These are phyloP conservation scores for Flaveria floridana DNA, from an alignment of 140 eudicot species.

Conservation along the genomic window DNA sequence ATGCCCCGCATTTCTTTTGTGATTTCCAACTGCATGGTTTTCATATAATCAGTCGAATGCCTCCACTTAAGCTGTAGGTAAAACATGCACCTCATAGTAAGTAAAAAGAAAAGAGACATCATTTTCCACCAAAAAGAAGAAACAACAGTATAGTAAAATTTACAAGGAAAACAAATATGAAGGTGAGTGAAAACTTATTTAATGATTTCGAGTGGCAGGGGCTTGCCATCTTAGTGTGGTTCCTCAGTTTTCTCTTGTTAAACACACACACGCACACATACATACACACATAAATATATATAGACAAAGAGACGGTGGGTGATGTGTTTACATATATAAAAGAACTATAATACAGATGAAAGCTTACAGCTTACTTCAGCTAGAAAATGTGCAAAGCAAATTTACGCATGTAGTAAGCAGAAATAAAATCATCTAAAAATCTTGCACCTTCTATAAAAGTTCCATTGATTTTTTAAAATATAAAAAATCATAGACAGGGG, in stretches of 20 bases:
- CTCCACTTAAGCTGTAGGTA: constrained; percentile 63
- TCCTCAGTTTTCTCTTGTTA: not conserved
- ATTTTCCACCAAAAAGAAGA: not conserved
- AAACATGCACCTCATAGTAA: constrained; percentile 4
- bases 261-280: not conserved
- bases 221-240: constrained; percentile 14
- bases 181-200: not conserved
- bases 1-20: constrained; percentile 72
- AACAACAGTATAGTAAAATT: not conserved
- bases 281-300: not conserved
- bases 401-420: not conserved
- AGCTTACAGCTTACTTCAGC: not conserved
- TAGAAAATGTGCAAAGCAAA: constrained; percentile 12
- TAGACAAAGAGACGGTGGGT: not conserved
- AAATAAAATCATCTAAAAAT: not conserved
- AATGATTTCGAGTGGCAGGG: constrained; percentile 3
- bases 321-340: not conserved
- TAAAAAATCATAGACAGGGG: constrained; percentile 10
- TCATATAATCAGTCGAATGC: constrained; percentile 66
- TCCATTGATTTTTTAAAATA: constrained; percentile 8
- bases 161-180: constrained; percentile 3
- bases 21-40: constrained; percentile 71
- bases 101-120: constrained; percentile 1
- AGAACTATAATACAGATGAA: not conserved
- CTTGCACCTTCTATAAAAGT: not conserved